Evolutionary conservation across 805 yeast species (phyloP), one percentile per base, ranked within the genome.

Genomic region (Candida dajiaensis): DNA sequence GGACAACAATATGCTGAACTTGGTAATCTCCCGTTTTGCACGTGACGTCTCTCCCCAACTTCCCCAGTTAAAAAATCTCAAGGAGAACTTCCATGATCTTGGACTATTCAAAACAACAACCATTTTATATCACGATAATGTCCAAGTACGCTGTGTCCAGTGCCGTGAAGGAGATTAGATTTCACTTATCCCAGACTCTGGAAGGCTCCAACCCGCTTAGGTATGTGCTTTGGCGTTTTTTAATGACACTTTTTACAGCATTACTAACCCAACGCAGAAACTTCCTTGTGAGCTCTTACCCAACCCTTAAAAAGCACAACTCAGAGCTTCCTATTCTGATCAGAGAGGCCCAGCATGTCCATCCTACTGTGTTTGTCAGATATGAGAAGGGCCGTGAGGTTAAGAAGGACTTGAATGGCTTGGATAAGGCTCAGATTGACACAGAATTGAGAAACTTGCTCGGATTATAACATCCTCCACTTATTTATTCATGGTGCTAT

Each of bases 111-210:
- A n/a, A n/a, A n/a, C n/a, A n/a, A n/a, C n/a, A n/a, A n/a, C 23
- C 8, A 8, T 22, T 22, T 5, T 6, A 22, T 22, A 22, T 6
- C 23, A 25, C 10, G 11, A 11, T 12, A 31, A 31, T 31, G 35
- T n/a, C 42, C 42, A 68, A 64, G 49, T 66, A 60, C 60, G 60
- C 59, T 21, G 62, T 74, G 33, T 71, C 78, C 3, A 60, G 55
- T 47, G 76, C 85, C 11, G 74, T 87, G 53, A 85, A 74, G 63
- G 96, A 88, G 71, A 73, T 88, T 60, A 78, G 96, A 66, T 84
- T 86, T 68, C 89, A 87, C 61, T 72, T 87, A 53, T 83, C 89
- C 28, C 94, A 85, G 66, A 74, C 83, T n/a, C 85, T 85, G n/a
- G 78, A 79, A 51, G 78, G 87, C 6, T 78, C 90, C 13, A 72